phyloP scores from a whole-genome alignment of 2,329 filamentous ascomycete species.

The Aspergillus flavus region DNA sequence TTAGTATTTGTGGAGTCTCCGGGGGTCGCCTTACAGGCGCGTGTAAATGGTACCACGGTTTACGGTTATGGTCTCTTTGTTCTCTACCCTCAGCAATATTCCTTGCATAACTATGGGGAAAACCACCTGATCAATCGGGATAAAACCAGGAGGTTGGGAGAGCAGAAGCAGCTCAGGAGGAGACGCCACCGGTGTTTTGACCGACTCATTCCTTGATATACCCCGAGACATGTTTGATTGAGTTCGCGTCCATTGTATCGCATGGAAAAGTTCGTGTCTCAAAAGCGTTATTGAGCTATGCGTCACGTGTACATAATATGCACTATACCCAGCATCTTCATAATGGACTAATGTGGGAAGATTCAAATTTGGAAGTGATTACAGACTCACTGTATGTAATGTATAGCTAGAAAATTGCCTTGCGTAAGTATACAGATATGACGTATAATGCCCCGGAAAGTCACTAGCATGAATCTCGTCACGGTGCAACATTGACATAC shows the following conservation, averaged over 20 bases:
- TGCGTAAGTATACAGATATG: neutral
- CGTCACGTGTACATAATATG: conserved; percentile 23
- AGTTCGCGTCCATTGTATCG: conserved; percentile 16
- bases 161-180: neutral
- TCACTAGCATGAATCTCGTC: neutral
- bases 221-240: conserved; percentile 10
- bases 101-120: conserved; percentile 14
- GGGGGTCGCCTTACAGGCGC: conserved; percentile 10
- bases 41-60: conserved; percentile 18
- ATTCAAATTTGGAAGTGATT: neutral
- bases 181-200: neutral
- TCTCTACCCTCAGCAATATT: conserved; percentile 9
- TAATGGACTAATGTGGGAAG: conserved; percentile 12
- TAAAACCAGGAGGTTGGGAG: conserved; percentile 4
- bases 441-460: neutral
- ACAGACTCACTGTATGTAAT: neutral
- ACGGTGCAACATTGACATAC: neutral
- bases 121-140: conserved; percentile 4
- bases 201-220: conserved; percentile 9
- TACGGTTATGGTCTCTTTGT: conserved; percentile 11
- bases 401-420: neutral
- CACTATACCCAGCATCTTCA: conserved; percentile 12
- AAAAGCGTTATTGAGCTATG: conserved; percentile 18
- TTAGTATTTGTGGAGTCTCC: conserved; percentile 17
- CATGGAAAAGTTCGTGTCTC: conserved; percentile 13